Conservation (phyloP, 2,329 filamentous ascomycete genomes). For the Nothopassalora personata region DNA sequence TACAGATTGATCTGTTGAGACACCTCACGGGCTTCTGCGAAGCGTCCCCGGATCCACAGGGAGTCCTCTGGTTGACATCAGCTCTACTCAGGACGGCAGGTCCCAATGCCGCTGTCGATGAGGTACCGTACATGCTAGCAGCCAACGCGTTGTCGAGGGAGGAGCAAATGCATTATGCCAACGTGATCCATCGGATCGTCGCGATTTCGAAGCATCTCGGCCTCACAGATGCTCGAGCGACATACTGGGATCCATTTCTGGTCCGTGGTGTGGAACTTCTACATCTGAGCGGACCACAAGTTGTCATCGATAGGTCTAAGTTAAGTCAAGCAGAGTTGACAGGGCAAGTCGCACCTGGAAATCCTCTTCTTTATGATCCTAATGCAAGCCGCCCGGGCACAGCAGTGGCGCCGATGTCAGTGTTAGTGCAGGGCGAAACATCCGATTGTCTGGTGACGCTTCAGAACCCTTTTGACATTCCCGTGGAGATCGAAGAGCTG, state of each 20-base stretch:
- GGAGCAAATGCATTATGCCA: conserved; percentile 77
- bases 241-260: conserved; percentile 97
- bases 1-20: conserved; percentile 82
- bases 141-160: conserved; percentile 46
- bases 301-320: conserved; percentile 21
- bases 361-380: conserved; percentile 93
- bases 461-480: conserved; percentile 92
- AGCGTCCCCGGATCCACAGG: conserved; percentile 83
- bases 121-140: background rate
- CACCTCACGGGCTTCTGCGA: conserved; percentile 93
- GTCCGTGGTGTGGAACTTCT: conserved; percentile 71
- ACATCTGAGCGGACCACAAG: conserved; percentile 13
- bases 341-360: conserved; percentile 35
- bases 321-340: conserved; percentile 12
- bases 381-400: conserved; percentile 65
- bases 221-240: conserved; percentile 62
- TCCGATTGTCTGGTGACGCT: conserved; percentile 75
- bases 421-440: conserved; percentile 73
- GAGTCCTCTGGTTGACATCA: conserved; percentile 82
- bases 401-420: conserved; percentile 50
- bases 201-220: conserved; percentile 71
- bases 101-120: conserved; percentile 40
- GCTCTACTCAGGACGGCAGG: conserved; percentile 78
- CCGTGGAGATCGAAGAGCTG: conserved; percentile 81
- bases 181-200: conserved; percentile 80